Evolutionary conservation across 495 filamentous ascomycete genomes (phyloP), one percentile per base, ranked within the genome.

Genomic region (Xylaria flabelliformis): DNA sequence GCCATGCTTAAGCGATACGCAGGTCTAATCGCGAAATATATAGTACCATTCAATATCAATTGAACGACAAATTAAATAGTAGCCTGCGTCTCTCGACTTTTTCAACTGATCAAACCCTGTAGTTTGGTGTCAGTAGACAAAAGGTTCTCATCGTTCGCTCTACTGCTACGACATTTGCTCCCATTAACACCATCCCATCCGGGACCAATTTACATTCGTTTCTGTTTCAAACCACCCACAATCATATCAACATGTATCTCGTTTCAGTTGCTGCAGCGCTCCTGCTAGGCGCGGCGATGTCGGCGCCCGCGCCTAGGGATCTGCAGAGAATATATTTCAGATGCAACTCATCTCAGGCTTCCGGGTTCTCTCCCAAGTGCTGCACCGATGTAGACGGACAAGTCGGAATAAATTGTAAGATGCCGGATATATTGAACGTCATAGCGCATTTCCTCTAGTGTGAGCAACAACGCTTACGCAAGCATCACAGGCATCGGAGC

Each of bases 321-420:
- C 51, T 41, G 44, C 70, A 24, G 69, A 39, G 53, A 73, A 73
- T 50, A 42, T 67, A 66, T 7, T 79, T 79, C 67, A 79, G 53
- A 42, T 79, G 77, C 72, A 66, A 71, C 19, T 72, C 73, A 44
- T 65, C 69, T 36, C 62, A 74, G 48, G 50, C 15, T 17, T 73
- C 72, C 63, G 77, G 77, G 2, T 79, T 69, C 56, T 29, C 69
- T 2, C 77, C 77, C 9, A 76, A 73, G 32, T 79, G 77, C 67
- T 79, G 77, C 69, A 76, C 67, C 59, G 68, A 74, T 61, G 74
- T 79, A 21, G 66, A 79, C 46, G 77, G 77, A 19, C 77, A 79
- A 24, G 53, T 79, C 19, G 77, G 77, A 24, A 55, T 66, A 39
- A 79, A 79, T n/a, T 79, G 77, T 79, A 68, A 73, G 77, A 56